Conservation (phyloP, 331 rosid genomes). For the Quercus phellos region DNA sequence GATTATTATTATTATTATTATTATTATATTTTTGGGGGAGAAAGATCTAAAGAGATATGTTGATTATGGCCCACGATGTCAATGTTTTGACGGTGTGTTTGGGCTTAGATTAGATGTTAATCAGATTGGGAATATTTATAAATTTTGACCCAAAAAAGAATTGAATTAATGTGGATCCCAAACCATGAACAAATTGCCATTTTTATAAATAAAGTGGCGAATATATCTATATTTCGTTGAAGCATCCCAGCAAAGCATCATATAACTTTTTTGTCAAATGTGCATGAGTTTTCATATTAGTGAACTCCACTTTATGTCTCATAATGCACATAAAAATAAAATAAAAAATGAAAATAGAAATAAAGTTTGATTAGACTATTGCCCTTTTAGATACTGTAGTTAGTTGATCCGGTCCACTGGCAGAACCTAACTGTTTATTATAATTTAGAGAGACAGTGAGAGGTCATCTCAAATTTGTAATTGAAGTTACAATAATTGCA, state of each 20-base stretch:
- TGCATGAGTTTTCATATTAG: not conserved
- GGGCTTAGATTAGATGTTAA: not conserved
- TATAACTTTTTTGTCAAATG: not conserved
- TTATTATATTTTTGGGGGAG: too few relatives aligned
- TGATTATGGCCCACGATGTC: too few relatives aligned
- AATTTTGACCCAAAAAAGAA: not conserved
- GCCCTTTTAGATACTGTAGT: not conserved
- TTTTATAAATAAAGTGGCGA: not conserved
- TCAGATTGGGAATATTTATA: not conserved
- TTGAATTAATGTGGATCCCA: not conserved
- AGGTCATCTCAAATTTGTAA: not conserved
- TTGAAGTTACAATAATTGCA: not conserved
- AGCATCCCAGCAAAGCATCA: slow-evolving; percentile 13
- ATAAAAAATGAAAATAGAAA: too few relatives aligned
- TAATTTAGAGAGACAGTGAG: not conserved
- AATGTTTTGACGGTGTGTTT: too few relatives aligned
- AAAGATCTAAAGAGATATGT: too few relatives aligned
- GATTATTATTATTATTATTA: too few relatives aligned
- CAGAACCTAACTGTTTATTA: not conserved
- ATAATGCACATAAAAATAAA: slow-evolving; percentile 1
- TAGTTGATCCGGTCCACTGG: slow-evolving; percentile 1
- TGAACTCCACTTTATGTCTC: slow-evolving; percentile 8
- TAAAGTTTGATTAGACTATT: not conserved
- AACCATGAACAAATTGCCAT: slow-evolving; percentile 8
- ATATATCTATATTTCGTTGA: slow-evolving; percentile 20